Conservation (phyloP, 2,329 filamentous ascomycete genomes). For the Hypoxylon sp. region DNA sequence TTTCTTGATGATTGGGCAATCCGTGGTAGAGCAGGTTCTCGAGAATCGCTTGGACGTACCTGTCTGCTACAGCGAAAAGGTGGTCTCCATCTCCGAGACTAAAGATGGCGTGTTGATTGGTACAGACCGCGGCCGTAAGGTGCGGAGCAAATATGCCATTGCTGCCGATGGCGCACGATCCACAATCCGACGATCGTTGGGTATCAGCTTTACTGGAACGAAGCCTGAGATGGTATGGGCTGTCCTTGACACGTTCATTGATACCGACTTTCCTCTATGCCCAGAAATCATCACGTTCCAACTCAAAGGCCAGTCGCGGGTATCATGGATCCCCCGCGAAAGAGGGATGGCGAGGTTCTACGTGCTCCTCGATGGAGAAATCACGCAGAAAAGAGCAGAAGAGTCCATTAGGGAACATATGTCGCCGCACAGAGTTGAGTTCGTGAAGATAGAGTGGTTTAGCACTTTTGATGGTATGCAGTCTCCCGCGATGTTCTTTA, state of each 20-base stretch:
- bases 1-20: conserved; percentile 67
- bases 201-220: conserved; percentile 61
- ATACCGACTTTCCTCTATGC: conserved; percentile 64
- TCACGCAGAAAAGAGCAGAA: conserved; percentile 59
- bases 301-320: conserved; percentile 61
- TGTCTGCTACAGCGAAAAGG: conserved; percentile 59
- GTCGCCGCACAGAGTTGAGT: conserved; percentile 61
- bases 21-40: conserved; percentile 61
- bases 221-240: conserved; percentile 67
- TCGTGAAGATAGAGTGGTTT: conserved; percentile 64
- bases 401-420: conserved; percentile 62
- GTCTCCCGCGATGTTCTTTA: neutral
- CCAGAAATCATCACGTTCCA: conserved; percentile 65
- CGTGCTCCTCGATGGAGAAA: conserved; percentile 62
- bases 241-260: conserved; percentile 64
- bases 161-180: conserved; percentile 69
- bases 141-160: conserved; percentile 61
- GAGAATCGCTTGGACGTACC: conserved; percentile 53
- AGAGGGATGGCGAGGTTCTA: conserved; percentile 64
- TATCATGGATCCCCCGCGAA: conserved; percentile 66
- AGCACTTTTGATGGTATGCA: conserved; percentile 63
- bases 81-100: conserved; percentile 53
- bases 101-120: conserved; percentile 47
- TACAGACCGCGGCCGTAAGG: conserved; percentile 53
- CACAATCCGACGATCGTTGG: conserved; percentile 59